Evolutionary conservation across 306 rosid genomes (phyloP).

Genomic region (Rosa lucieae): DNA sequence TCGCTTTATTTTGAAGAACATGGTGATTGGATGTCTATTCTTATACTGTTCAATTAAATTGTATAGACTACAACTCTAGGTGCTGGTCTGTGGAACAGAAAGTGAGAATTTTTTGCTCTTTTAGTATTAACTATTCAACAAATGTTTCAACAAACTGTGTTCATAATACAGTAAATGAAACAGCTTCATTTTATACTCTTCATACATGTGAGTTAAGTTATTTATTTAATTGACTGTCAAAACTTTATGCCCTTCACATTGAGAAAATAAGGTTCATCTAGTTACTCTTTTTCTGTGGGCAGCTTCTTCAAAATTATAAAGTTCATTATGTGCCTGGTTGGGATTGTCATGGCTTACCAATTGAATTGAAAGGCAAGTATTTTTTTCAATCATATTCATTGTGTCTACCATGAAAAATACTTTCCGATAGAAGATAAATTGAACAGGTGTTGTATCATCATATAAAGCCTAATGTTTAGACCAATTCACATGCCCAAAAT

Average conservation of each 20-base stretch:
- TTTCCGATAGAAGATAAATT: background rate
- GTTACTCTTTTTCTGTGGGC: constrained; percentile 28
- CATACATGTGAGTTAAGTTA: background rate
- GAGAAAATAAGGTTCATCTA: background rate
- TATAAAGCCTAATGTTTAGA: background rate
- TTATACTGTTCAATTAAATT: background rate
- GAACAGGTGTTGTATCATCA: background rate
- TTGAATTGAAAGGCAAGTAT: constrained; percentile 93
- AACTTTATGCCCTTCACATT: background rate
- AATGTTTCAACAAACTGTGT: background rate
- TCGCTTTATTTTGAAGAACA: background rate
- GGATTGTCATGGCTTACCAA: constrained; percentile 99
- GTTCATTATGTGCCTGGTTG: constrained; percentile 96
- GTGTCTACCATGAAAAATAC: constrained; percentile 13
- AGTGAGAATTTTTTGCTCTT: background rate
- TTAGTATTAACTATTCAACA: background rate
- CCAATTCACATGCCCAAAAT: background rate
- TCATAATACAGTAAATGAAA: background rate
- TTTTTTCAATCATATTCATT: constrained; percentile 17
- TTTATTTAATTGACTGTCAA: background rate
- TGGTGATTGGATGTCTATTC: background rate
- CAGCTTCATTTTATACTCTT: background rate
- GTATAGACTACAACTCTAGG: background rate
- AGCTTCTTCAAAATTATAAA: constrained; percentile 95
- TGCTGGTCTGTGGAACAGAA: background rate